Evolutionary conservation across 208 protist genomes (phyloP), one percentile per base, ranked within the genome.

Genomic region (Acanthamoeba lugdunensis): DNA sequence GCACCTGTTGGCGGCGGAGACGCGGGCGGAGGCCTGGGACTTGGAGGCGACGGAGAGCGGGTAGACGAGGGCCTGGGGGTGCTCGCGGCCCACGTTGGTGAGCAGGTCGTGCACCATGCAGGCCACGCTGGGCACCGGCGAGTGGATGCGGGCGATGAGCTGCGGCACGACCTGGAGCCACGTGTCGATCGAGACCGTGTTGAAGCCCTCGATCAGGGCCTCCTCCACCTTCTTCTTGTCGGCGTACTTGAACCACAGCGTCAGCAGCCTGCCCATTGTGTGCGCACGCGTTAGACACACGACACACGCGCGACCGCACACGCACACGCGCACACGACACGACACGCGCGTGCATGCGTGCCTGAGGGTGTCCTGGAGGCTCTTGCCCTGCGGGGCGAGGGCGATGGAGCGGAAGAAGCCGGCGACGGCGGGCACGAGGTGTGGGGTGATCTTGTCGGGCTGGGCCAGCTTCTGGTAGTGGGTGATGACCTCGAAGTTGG

Each of bases 131-230:
- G 94, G 23, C 37, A 98, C 94, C 56, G 95, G 97, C 30, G 98
- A 98, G 95, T 99, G 98, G 79, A 99, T 98, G 50, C 99, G 97
- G 30, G 65, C 4, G 11, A 79, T 58, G 2, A 94, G 52, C 96
- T 99, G 99, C 25, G 99, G 99, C 54, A 99, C 98, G 21, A 99
- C 99, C 92, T 99, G 98, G 5, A 99, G 97, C 99, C 99, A 99
- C 48, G 99, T 99, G 58, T 99, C 98, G 65, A 99, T 97, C 50
- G 95, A 97, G 4, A 99, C 97, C 11, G 97, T 97, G 65, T 97
- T 95, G 94, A 99, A 98, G 75, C 98, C 98, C n/a, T 97, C 93
- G 54, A 97, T 96, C 37, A 99, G 73, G 13, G 96, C 96, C 9
- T 85, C 73, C 94, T 99, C 96, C 65, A 99, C 98, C 69, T 97